phyloP scores from a whole-genome alignment of 441 rosid species.

The Isatis lusitanica region DNA sequence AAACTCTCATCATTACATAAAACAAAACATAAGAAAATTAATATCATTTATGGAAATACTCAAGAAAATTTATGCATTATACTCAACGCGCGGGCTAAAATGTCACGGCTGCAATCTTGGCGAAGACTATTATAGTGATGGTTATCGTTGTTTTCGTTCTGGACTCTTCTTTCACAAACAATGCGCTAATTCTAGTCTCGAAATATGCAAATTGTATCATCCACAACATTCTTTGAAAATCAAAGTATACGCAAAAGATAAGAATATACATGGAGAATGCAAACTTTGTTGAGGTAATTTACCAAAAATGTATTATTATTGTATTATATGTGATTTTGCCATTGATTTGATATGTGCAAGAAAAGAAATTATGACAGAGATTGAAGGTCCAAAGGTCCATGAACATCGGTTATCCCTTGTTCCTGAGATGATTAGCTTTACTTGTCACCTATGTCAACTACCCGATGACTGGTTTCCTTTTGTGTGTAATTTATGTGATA shows the following conservation, averaged over 20 bases:
- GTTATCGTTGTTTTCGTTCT: neutral
- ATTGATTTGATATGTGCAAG: constrained; percentile 21
- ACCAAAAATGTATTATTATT: constrained; percentile 11
- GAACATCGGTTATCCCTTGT: constrained; percentile 4
- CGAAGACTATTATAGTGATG: neutral
- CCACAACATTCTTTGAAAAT: constrained; percentile 11
- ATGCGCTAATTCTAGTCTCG: neutral
- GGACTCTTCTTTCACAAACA: constrained; percentile 12
- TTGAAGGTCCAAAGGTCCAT: neutral
- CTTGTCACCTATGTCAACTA: constrained; percentile 16
- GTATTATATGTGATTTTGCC: constrained; percentile 10
- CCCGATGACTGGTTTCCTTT: constrained; percentile 14
- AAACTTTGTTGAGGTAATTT: constrained; percentile 19
- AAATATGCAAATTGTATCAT: neutral
- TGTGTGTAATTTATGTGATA: constrained; percentile 13
- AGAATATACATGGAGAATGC: neutral
- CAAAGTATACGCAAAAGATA: neutral
- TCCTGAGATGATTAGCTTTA: constrained; percentile 11
- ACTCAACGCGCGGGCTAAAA: neutral
- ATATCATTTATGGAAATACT: neutral
- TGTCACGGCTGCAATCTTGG: constrained; percentile 4
- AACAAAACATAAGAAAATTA: neutral
- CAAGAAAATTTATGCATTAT: neutral
- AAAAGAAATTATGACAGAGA: neutral
- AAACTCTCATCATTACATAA: neutral